phyloP scores from a whole-genome alignment of 495 filamentous ascomycete species.

The Penicillium taxi region DNA sequence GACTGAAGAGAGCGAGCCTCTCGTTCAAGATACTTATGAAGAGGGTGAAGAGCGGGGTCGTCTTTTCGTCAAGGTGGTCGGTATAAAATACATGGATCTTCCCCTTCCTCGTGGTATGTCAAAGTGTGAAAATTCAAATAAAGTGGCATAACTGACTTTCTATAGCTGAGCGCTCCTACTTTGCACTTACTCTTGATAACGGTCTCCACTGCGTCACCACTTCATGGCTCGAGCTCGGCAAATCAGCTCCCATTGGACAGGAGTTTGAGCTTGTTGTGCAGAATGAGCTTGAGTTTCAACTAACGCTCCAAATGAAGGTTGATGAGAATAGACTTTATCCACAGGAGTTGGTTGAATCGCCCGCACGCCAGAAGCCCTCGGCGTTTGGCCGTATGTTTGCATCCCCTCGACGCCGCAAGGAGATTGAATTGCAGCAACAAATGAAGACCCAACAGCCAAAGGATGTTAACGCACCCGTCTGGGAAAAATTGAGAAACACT shows the following conservation, averaged over 20 bases:
- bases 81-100: slow-evolving; percentile 88
- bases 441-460: slow-evolving; percentile 65
- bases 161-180: slow-evolving; percentile 79
- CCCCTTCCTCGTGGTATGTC: slow-evolving; percentile 80
- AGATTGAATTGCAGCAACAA: slow-evolving; percentile 72
- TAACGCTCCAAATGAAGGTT: slow-evolving; percentile 91
- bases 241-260: slow-evolving; percentile 90
- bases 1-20: slow-evolving; percentile 52
- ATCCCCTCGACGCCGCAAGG: slow-evolving; percentile 89
- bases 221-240: slow-evolving; percentile 86
- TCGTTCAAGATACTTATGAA: slow-evolving; percentile 48
- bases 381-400: slow-evolving; percentile 88
- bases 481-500: slow-evolving; percentile 78
- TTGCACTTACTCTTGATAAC: slow-evolving; percentile 92
- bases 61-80: slow-evolving; percentile 94
- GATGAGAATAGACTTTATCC: slow-evolving; percentile 55
- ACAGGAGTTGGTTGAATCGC: slow-evolving; percentile 42
- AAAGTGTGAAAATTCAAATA: background rate
- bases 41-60: slow-evolving; percentile 86
- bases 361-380: slow-evolving; percentile 66
- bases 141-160: slow-evolving; percentile 22
- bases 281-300: slow-evolving; percentile 92
- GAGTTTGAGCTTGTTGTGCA: slow-evolving; percentile 97
- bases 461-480: slow-evolving; percentile 58
- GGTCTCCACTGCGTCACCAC: slow-evolving; percentile 97